phyloP scores from a whole-genome alignment of 2,329 filamentous ascomycete species.

The Aureobasidium sp. region DNA sequence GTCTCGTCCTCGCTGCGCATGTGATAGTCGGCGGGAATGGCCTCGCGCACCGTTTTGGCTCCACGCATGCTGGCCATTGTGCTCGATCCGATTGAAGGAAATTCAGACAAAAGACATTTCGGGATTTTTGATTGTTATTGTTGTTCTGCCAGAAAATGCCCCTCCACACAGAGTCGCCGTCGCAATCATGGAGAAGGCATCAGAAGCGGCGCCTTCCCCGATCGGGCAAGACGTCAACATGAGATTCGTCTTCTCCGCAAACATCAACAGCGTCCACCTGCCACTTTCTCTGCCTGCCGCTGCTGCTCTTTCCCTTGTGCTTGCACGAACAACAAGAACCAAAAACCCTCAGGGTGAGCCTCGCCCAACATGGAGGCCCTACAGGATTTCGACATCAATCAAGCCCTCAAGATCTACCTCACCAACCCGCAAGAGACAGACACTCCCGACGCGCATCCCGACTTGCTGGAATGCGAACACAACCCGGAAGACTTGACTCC shows the following conservation, averaged over 20 bases:
- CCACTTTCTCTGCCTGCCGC: background rate
- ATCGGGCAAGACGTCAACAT: slow-evolving; percentile 10
- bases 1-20: slow-evolving; percentile 14
- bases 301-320: background rate
- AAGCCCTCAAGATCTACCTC: slow-evolving; percentile 93
- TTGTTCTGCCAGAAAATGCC: background rate
- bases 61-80: slow-evolving; percentile 12
- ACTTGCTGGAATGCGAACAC: slow-evolving; percentile 84
- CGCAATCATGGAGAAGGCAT: background rate
- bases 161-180: background rate
- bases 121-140: background rate
- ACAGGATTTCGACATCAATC: slow-evolving; percentile 81
- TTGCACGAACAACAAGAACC: no score
- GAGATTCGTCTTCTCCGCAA: slow-evolving; percentile 3
- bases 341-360: background rate
- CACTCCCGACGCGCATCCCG: slow-evolving; percentile 75
- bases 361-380: slow-evolving; percentile 13
- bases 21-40: slow-evolving; percentile 12
- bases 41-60: slow-evolving; percentile 6
- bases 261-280: background rate
- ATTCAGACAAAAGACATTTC: background rate
- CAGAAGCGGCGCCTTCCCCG: background rate
- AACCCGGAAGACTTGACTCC: slow-evolving; percentile 77
- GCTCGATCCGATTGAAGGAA: background rate
- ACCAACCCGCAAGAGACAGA: slow-evolving; percentile 78